A percentile compares a stretch with the other conserved stretches of the same genome.
Evolutionary conservation across 139 green algal genomes (phyloP).

Genomic region (Chlorella vulgaris): DNA sequence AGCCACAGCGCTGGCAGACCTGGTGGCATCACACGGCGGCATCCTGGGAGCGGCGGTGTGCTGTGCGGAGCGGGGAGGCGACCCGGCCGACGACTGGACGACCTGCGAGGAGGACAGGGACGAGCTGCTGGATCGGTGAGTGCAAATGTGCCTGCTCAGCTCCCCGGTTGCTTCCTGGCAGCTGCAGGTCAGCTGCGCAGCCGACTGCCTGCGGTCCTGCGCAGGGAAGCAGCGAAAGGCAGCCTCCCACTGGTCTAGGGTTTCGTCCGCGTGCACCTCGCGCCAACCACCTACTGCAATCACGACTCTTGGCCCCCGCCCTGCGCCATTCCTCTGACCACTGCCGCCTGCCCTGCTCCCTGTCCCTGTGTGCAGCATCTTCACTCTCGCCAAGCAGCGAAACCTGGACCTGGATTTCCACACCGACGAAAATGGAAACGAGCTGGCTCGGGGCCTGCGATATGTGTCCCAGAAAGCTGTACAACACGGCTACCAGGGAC

Average conservation of each 20-base stretch:
- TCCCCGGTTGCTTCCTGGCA: background rate
- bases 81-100: slow-evolving; percentile 67
- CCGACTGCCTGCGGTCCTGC: background rate
- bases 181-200: background rate
- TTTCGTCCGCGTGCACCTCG: too few relatives aligned
- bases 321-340: background rate
- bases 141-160: background rate
- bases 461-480: slow-evolving; percentile 67
- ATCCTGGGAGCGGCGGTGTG: slow-evolving; percentile 75
- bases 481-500: slow-evolving; percentile 64
- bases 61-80: slow-evolving; percentile 68
- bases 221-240: too few relatives aligned
- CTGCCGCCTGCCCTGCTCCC: background rate
- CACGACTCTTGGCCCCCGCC: background rate
- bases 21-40: slow-evolving; percentile 58
- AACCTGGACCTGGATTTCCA: slow-evolving; percentile 80
- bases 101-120: slow-evolving; percentile 68
- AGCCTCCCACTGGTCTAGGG: too few relatives aligned
- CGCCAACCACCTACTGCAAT: background rate
- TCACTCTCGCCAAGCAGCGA: slow-evolving; percentile 65
- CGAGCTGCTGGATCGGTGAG: slow-evolving; percentile 64
- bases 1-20: slow-evolving; percentile 57
- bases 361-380: slow-evolving; percentile 50
- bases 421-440: slow-evolving; percentile 81
- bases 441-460: slow-evolving; percentile 61